phyloP scores from a whole-genome alignment of 495 filamentous ascomycete genomes.

The Talaromyces borbonicus region DNA sequence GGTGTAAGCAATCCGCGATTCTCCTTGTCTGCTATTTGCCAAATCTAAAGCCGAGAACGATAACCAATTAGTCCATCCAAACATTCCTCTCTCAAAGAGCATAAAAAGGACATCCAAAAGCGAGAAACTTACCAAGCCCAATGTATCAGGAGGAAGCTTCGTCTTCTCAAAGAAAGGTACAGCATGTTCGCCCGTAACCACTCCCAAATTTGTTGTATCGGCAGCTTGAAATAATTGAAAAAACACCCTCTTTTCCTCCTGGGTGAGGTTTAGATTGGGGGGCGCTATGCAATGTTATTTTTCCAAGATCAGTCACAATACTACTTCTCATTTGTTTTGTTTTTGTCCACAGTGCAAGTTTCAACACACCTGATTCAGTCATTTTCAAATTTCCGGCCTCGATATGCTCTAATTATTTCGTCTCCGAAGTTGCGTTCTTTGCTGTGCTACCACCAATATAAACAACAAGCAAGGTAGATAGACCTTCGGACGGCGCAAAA shows the following conservation, averaged over 20 bases:
- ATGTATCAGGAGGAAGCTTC: conserved; percentile 65
- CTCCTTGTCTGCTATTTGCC: conserved; percentile 96
- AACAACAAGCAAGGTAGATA: no score
- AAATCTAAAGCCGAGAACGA: conserved; percentile 54
- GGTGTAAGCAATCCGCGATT: conserved; percentile 90
- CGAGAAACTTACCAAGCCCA: conserved; percentile 66
- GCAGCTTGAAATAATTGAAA: conserved; percentile 83
- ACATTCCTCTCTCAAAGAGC: neutral
- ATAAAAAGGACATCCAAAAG: neutral
- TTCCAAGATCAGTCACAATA: no score
- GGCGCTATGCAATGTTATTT: conserved; percentile 16
- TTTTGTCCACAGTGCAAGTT: no score
- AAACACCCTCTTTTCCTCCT: conserved; percentile 89
- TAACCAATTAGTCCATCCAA: neutral
- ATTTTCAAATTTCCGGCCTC: no score
- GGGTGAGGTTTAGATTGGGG: conserved; percentile 74
- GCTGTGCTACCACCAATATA: no score
- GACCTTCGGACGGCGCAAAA: no score
- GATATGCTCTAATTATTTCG: no score
- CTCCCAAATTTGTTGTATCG: conserved; percentile 80
- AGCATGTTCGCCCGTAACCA: conserved; percentile 90
- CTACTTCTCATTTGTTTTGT: no score
- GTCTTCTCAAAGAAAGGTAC: conserved; percentile 99
- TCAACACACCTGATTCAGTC: no score
- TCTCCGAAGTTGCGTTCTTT: no score